phyloP scores from a whole-genome alignment of 2,329 filamentous ascomycete species.

The Purpureocillium takamizusanense region DNA sequence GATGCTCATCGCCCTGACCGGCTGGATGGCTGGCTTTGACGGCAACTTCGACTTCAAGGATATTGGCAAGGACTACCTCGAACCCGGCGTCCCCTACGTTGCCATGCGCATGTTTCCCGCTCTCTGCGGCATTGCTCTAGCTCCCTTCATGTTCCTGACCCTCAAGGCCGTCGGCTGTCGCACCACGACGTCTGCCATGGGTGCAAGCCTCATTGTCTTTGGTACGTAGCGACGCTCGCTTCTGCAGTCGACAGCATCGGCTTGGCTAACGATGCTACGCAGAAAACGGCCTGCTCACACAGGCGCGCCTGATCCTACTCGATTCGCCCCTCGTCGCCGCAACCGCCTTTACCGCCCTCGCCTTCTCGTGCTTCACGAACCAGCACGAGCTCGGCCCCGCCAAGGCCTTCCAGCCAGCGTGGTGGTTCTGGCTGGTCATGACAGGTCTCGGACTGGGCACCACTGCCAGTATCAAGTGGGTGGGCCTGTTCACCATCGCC shows the following conservation, averaged over 20 bases:
- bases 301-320: slow-evolving; percentile 90
- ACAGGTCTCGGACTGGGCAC: slow-evolving; percentile 83
- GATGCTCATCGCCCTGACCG: slow-evolving; percentile 88
- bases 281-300: slow-evolving; percentile 94
- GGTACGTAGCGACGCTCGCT: slow-evolving; percentile 46
- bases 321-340: slow-evolving; percentile 92
- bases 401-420: slow-evolving; percentile 78
- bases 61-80: slow-evolving; percentile 96
- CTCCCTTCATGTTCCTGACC: slow-evolving; percentile 90
- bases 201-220: slow-evolving; percentile 81
- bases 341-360: slow-evolving; percentile 82
- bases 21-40: slow-evolving; percentile 90
- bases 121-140: slow-evolving; percentile 76
- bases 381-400: slow-evolving; percentile 88
- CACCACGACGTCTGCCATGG: slow-evolving; percentile 74
- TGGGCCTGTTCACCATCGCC: slow-evolving; percentile 95
- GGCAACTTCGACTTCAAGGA: slow-evolving; percentile 98
- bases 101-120: slow-evolving; percentile 94
- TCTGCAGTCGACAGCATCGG: slow-evolving; percentile 1
- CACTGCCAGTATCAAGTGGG: slow-evolving; percentile 96
- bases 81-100: slow-evolving; percentile 91
- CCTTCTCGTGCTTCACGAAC: slow-evolving; percentile 90
- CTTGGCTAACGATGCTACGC: slow-evolving; percentile 18
- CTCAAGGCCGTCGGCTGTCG: slow-evolving; percentile 86
- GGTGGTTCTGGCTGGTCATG: slow-evolving; percentile 96